Evolutionary conservation across 306 rosid genomes (phyloP).

Genomic region (Cicer yamashitae): DNA sequence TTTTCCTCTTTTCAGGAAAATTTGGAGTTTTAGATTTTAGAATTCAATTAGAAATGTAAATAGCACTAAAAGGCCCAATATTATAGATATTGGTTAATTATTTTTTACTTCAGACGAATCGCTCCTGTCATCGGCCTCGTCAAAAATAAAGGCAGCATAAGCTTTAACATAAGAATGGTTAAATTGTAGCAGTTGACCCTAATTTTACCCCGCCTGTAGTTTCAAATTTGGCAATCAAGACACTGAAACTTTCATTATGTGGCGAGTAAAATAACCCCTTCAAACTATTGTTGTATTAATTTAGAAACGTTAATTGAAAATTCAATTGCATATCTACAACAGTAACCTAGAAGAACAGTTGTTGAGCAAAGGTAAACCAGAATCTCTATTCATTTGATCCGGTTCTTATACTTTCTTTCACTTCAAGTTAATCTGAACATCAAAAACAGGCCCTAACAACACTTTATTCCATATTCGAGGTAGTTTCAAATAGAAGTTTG

Average conservation of each 20-base stretch:
- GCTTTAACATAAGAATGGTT: constrained; percentile 19
- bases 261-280: constrained; percentile 6
- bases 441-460: constrained; percentile 17
- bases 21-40: neutral
- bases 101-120: constrained; percentile 8
- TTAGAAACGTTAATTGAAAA: constrained; percentile 6
- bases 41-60: constrained; percentile 13
- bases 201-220: constrained; percentile 1
- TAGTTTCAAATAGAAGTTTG: constrained; percentile 14
- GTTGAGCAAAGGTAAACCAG: constrained; percentile 23
- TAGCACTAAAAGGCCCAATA: constrained; percentile 31
- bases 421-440: constrained; percentile 23
- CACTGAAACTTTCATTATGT: neutral
- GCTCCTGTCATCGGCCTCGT: neutral
- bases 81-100: neutral
- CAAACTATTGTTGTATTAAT: neutral
- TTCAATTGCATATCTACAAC: neutral
- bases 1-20: constrained; percentile 10
- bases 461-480: constrained; percentile 13
- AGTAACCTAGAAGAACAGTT: constrained; percentile 6
- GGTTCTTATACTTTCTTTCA: constrained; percentile 35
- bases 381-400: constrained; percentile 39
- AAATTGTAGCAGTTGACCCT: constrained; percentile 16
- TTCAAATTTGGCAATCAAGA: constrained; percentile 23
- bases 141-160: neutral